Conservation (phyloP, 257 asterid species). For the Voacanga thouarsii region DNA sequence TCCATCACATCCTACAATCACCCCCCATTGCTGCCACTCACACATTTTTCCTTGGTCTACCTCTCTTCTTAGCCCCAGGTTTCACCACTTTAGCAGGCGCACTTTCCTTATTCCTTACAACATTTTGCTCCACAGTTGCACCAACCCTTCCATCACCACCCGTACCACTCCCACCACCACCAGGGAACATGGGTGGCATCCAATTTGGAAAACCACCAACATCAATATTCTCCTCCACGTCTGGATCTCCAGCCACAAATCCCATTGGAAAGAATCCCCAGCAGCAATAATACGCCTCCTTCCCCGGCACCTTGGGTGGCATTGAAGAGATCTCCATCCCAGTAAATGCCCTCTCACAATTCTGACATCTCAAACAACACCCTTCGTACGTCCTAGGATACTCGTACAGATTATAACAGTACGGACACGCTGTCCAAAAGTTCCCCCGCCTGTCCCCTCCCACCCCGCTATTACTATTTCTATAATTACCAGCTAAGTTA, state of each 20-base stretch:
- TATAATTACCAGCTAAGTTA: slow-evolving; percentile 3
- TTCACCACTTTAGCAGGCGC: background rate
- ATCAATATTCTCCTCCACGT: slow-evolving; percentile 15
- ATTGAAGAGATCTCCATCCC: slow-evolving; percentile 52
- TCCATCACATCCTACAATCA: background rate
- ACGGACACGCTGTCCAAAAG: slow-evolving; percentile 90
- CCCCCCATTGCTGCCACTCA: background rate
- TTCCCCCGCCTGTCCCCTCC: slow-evolving; percentile 15
- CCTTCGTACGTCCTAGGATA: slow-evolving; percentile 60
- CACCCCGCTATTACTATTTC: slow-evolving; percentile 8
- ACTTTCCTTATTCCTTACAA: background rate
- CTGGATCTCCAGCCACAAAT: slow-evolving; percentile 36
- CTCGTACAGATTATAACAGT: slow-evolving; percentile 79
- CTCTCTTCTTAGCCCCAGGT: slow-evolving; percentile 53
- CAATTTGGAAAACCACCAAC: slow-evolving; percentile 63
- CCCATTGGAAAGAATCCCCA: slow-evolving; percentile 93
- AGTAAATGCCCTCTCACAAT: slow-evolving; percentile 71
- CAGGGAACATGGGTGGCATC: slow-evolving; percentile 72
- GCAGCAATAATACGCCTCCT: slow-evolving; percentile 79
- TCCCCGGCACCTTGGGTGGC: slow-evolving; percentile 85
- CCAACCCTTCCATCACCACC: slow-evolving; percentile 5
- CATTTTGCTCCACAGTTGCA: slow-evolving; percentile 5
- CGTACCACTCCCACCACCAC: slow-evolving; percentile 2
- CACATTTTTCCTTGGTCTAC: slow-evolving; percentile 59
- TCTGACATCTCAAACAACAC: slow-evolving; percentile 74